Percentiles rank a stretch among this genome's conserved stretches.
Conservation (phyloP, 2,329 filamentous ascomycete genomes). For the Thermothelomyces thermophilus region DNA sequence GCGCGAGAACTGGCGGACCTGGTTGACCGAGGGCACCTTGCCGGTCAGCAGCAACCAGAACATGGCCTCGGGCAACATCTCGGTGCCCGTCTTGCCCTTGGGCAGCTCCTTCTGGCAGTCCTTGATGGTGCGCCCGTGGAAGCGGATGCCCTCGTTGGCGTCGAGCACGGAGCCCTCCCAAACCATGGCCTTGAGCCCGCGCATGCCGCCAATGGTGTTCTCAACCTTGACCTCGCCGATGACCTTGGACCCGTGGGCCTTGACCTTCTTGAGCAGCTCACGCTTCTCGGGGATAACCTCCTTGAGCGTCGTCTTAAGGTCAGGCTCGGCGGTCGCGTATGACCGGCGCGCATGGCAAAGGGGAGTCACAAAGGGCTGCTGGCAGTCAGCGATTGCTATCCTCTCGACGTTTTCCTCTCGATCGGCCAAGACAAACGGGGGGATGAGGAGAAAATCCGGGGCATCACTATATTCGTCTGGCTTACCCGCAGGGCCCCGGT, state of each 20-base stretch:
- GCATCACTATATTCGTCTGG: slow-evolving; percentile 6
- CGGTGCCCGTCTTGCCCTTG: slow-evolving; percentile 84
- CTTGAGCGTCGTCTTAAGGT: slow-evolving; percentile 81
- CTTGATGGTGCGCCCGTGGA: slow-evolving; percentile 96
- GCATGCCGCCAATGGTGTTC: slow-evolving; percentile 94
- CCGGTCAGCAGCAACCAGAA: slow-evolving; percentile 98
- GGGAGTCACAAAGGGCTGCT: slow-evolving; percentile 15
- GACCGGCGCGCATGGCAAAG: slow-evolving; percentile 34
- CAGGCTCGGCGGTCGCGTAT: slow-evolving; percentile 74
- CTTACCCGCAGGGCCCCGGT: slow-evolving; percentile 58
- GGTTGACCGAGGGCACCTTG: slow-evolving; percentile 73
- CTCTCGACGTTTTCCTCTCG: neutral
- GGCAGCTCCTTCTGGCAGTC: slow-evolving; percentile 92
- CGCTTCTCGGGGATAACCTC: slow-evolving; percentile 85
- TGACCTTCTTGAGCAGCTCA: slow-evolving; percentile 89
- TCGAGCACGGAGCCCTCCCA: slow-evolving; percentile 98
- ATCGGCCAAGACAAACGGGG: neutral
- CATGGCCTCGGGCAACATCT: slow-evolving; percentile 99
- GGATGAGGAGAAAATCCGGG: neutral
- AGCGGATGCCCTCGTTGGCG: slow-evolving; percentile 93
- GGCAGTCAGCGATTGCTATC: neutral
- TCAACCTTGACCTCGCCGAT: slow-evolving; percentile 91
- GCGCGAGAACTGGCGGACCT: slow-evolving; percentile 75
- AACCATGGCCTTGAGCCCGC: slow-evolving; percentile 93
- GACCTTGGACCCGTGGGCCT: slow-evolving; percentile 71